These are phyloP conservation scores for Chytridiales sp. DNA, from an alignment of 371 early-diverging fungal genomes.

Conservation along the genomic window DNA sequence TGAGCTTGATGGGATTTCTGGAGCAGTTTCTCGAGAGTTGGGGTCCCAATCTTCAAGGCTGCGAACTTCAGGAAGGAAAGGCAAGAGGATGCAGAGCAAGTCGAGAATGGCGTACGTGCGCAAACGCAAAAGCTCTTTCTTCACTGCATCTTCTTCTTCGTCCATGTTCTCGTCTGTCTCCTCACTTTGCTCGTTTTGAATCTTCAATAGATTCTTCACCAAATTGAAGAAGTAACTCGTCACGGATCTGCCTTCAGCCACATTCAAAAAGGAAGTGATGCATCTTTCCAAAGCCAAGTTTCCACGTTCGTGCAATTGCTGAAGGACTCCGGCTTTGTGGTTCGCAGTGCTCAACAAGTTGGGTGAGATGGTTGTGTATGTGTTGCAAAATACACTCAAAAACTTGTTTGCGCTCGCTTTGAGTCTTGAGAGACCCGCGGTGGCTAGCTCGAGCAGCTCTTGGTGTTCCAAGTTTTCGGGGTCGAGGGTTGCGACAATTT, in stretches of 20 bases:
- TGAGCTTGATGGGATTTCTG: conserved; percentile 27
- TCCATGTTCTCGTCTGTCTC: conserved; percentile 8
- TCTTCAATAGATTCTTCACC: conserved; percentile 38
- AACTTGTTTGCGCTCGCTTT: conserved; percentile 35
- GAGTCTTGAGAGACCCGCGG: conserved; percentile 26
- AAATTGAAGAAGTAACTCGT: conserved; percentile 44
- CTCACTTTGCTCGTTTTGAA: conserved; percentile 16
- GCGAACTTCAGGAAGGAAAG: conserved; percentile 45
- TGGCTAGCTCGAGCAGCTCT: conserved; percentile 23
- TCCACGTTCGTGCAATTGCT: conserved; percentile 43
- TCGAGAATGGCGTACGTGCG: conserved; percentile 47
- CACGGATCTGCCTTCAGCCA: conserved; percentile 40
- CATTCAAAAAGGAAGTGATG: conserved; percentile 39
- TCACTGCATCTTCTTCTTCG: conserved; percentile 19
- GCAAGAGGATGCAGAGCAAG: conserved; percentile 43
- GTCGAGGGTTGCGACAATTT: conserved; percentile 9
- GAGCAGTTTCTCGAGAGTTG: conserved; percentile 44
- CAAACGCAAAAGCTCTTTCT: conserved; percentile 10
- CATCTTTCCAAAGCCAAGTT: conserved; percentile 38
- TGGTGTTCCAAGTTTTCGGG: background rate
- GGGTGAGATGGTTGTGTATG: conserved; percentile 42
- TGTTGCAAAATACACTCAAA: conserved; percentile 45
- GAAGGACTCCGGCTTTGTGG: conserved; percentile 43
- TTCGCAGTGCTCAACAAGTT: conserved; percentile 21
- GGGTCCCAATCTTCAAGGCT: conserved; percentile 43